Evolutionary conservation across 2,329 filamentous ascomycete genomes (phyloP).

Genomic region (Truncatella angustata): DNA sequence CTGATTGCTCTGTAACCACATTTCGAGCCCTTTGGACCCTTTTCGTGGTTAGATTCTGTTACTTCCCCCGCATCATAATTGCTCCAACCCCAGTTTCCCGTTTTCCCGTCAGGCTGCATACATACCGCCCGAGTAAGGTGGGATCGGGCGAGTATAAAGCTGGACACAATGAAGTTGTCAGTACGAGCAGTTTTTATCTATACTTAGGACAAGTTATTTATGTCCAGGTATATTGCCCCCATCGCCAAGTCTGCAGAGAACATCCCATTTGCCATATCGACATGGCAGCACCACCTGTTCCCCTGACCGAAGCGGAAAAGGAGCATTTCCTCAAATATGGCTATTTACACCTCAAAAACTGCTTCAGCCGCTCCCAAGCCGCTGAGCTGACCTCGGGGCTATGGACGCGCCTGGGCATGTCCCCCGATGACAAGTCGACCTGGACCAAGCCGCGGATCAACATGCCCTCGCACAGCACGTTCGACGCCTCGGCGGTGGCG

Average conservation of each 20-base stretch:
- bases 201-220: not conserved
- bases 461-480: constrained; percentile 60
- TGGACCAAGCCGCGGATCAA: constrained; percentile 62
- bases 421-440: constrained; percentile 60
- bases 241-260: not conserved
- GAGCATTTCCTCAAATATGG: constrained; percentile 54
- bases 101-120: not conserved
- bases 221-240: not conserved
- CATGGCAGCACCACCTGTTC: constrained; percentile 24
- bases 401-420: constrained; percentile 66
- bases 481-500: constrained; percentile 54
- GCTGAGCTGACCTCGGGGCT: constrained; percentile 39
- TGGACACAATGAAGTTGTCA: not conserved
- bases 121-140: not conserved
- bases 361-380: constrained; percentile 35
- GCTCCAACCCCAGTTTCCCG: not conserved
- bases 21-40: not conserved
- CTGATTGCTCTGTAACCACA: too few species aligned
- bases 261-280: not conserved
- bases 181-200: not conserved
- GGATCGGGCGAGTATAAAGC: not conserved
- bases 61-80: not conserved
- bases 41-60: not conserved
- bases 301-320: constrained; percentile 28
- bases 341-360: constrained; percentile 51